Evolutionary conservation across 2,329 filamentous ascomycete genomes (phyloP).

Genomic region (Colletotrichum filicis): DNA sequence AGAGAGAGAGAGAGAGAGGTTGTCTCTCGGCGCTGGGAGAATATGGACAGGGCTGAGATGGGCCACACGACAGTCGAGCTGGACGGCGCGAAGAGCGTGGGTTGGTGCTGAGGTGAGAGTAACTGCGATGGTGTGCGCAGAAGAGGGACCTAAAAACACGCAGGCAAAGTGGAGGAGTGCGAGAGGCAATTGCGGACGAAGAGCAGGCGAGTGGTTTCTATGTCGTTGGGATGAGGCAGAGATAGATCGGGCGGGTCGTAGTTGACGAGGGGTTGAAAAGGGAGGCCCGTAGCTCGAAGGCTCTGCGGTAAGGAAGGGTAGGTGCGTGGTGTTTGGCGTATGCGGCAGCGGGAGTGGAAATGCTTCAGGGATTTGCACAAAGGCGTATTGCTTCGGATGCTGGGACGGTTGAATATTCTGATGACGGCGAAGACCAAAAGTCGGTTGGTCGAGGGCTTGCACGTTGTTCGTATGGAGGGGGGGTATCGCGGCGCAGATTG

Average conservation of each 20-base stretch:
- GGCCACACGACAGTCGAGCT: conserved; percentile 14
- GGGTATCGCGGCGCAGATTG: conserved; percentile 15
- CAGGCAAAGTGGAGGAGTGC: conserved; percentile 8
- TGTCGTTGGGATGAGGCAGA: conserved; percentile 2
- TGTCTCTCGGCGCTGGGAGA: conserved; percentile 16
- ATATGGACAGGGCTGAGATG: conserved; percentile 12
- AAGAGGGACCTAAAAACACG: conserved; percentile 17
- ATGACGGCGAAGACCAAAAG: background rate
- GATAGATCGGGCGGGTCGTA: background rate
- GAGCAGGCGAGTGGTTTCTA: background rate
- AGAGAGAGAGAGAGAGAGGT: background rate
- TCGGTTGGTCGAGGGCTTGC: conserved; percentile 14
- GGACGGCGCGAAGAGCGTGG: background rate
- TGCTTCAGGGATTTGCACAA: conserved; percentile 1
- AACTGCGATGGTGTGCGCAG: conserved; percentile 1
- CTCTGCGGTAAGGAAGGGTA: background rate
- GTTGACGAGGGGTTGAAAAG: background rate
- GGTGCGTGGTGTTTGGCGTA: background rate
- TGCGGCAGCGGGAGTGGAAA: background rate
- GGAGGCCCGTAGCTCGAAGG: background rate
- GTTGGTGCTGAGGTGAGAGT: background rate
- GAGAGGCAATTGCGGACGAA: conserved; percentile 16
- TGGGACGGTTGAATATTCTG: conserved; percentile 1
- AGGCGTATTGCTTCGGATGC: conserved; percentile 9
- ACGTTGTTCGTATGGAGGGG: background rate